Conservation (phyloP, 441 rosid genomes). For the Corymbia citriodora region DNA sequence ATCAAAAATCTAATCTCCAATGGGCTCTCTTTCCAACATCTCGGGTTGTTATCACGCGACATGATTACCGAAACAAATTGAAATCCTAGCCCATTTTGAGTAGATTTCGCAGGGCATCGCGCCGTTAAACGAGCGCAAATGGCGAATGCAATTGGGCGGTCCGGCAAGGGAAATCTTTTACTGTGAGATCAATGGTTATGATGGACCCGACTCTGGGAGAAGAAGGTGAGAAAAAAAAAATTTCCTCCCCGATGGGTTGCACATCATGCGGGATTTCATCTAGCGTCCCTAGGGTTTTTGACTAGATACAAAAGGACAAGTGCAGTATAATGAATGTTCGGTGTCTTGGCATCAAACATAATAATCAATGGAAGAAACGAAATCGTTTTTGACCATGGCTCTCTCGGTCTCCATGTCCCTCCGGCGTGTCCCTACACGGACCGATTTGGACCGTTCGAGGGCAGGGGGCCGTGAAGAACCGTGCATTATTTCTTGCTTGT, state of each 20-base stretch:
- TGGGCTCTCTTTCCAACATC: neutral
- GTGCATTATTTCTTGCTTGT: neutral
- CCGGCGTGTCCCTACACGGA: neutral
- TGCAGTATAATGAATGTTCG: neutral
- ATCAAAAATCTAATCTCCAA: neutral
- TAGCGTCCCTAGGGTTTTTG: neutral
- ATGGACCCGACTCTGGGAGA: neutral
- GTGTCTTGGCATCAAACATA: neutral
- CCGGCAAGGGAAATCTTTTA: rapidly evolving
- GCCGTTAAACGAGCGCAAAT: neutral
- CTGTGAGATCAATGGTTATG: neutral
- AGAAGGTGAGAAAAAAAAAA: too few species aligned
- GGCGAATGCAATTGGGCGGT: neutral
- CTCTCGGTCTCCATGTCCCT: neutral
- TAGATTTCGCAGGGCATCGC: neutral
- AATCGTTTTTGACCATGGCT: neutral
- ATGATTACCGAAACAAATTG: neutral
- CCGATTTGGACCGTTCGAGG: neutral
- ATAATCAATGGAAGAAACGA: neutral
- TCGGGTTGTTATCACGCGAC: neutral
- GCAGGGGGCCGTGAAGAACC: neutral
- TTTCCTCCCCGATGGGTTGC: neutral
- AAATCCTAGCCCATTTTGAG: neutral
- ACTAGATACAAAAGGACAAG: neutral
- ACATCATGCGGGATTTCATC: neutral